phyloP scores from a whole-genome alignment of 2,329 filamentous ascomycete genomes.

The Botryotinia globosa region DNA sequence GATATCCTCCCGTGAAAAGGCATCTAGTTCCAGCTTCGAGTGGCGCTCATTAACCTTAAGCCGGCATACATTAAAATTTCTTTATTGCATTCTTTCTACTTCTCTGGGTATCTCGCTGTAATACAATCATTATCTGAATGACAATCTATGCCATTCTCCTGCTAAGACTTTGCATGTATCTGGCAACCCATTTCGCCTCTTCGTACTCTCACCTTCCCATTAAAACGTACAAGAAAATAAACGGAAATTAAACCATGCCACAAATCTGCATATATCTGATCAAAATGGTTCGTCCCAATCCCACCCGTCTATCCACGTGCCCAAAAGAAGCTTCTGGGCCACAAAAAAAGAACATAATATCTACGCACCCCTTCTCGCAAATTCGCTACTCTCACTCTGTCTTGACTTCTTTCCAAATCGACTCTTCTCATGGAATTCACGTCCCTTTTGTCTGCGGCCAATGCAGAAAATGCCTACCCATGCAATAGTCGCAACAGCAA shows the following conservation, averaged over 20 bases:
- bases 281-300: not conserved
- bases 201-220: not conserved
- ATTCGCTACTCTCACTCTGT: constrained; percentile 9
- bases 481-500: constrained; percentile 39
- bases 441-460: constrained; percentile 27
- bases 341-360: not conserved
- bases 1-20: too few species aligned
- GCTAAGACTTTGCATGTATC: not conserved
- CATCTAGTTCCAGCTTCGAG: too few species aligned
- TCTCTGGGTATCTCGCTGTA: not conserved
- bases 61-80: not conserved
- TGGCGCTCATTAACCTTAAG: too few species aligned
- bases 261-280: not conserved
- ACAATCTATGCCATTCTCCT: not conserved
- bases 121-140: not conserved
- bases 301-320: not conserved
- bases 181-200: not conserved
- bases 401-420: not conserved
- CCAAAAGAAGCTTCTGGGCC: not conserved
- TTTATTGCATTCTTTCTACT: not conserved
- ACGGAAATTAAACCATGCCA: not conserved
- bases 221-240: not conserved
- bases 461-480: constrained; percentile 36
- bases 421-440: constrained; percentile 35
- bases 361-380: constrained; percentile 5